A percentile compares a stretch with the other conserved stretches of the same genome.
phyloP scores from a whole-genome alignment of 768 basidiomycete genomes.

The Trametes maxima region DNA sequence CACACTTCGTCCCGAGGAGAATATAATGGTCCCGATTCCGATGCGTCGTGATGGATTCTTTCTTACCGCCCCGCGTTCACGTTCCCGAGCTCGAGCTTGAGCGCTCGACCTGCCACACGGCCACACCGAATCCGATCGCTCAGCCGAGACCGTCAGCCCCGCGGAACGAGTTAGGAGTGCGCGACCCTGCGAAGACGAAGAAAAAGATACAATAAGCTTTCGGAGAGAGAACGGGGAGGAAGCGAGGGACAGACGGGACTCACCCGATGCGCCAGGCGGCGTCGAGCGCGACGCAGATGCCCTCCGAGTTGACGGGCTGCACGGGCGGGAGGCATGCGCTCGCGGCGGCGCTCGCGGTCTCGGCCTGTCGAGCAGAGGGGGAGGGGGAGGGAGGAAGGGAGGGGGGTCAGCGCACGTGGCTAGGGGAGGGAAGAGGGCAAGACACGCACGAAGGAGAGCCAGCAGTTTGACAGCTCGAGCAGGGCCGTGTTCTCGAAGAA shows the following conservation, averaged over 20 bases:
- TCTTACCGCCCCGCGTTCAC: too few relatives aligned
- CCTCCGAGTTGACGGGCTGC: constrained; percentile 22
- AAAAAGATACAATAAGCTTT: too few relatives aligned
- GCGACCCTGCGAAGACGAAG: too few relatives aligned
- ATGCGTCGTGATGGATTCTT: too few relatives aligned
- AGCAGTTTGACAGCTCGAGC: constrained; percentile 20
- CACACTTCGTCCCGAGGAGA: too few relatives aligned
- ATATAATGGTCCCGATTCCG: too few relatives aligned
- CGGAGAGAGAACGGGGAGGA: too few relatives aligned
- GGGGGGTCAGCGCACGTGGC: too few relatives aligned
- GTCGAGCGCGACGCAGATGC: constrained; percentile 17
- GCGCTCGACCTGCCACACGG: too few relatives aligned
- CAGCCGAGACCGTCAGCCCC: too few relatives aligned
- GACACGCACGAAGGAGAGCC: constrained; percentile 21
- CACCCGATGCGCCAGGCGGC: constrained; percentile 22
- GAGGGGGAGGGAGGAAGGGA: background rate
- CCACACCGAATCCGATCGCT: too few relatives aligned
- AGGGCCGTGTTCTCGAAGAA: constrained; percentile 28
- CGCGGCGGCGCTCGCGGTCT: constrained; percentile 20
- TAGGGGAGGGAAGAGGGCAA: background rate
- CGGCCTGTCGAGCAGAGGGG: constrained; percentile 8
- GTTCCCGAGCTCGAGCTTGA: too few relatives aligned
- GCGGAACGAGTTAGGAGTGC: constrained; percentile 1
- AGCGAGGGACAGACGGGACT: background rate
- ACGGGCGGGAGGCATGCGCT: constrained; percentile 26